A percentile compares a stretch with the other conserved stretches of the same genome.
phyloP scores from a whole-genome alignment of 2,329 filamentous ascomycete genomes.

The Cercospora sp. region DNA sequence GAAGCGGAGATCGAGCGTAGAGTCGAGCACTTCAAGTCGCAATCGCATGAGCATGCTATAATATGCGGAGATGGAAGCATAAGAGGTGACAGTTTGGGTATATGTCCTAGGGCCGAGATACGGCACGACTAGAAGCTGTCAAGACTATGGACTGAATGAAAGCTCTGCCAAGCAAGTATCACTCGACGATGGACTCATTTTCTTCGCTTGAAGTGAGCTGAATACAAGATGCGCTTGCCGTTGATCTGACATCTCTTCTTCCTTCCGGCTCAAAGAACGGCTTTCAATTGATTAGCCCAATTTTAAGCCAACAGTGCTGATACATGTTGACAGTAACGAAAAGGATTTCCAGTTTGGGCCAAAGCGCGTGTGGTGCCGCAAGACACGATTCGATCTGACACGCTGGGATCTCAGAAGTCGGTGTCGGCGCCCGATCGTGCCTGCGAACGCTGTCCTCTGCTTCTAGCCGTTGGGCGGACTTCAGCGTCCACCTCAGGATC shows the following conservation, averaged over 20 bases:
- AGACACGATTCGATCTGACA: neutral
- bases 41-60: constrained; percentile 16
- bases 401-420: constrained; percentile 23
- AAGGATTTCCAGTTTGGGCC: neutral
- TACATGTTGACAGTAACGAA: neutral
- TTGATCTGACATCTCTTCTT: neutral
- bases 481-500: constrained; percentile 41
- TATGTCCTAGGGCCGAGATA: neutral
- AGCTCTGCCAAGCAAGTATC: neutral
- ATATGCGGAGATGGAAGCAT: neutral
- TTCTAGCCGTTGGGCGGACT: constrained; percentile 30
- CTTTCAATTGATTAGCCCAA: neutral
- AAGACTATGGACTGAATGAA: neutral
- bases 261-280: neutral
- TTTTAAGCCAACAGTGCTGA: neutral
- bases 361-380: neutral
- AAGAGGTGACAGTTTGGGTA: neutral
- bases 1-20: constrained; percentile 34
- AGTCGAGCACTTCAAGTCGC: constrained; percentile 21
- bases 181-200: neutral
- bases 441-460: constrained; percentile 26
- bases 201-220: neutral
- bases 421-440: constrained; percentile 29
- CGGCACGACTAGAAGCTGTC: neutral
- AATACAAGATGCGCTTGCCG: neutral